These are phyloP conservation scores for Chalciporus chontae DNA, from an alignment of 768 basidiomycete genomes.

Conservation along the genomic window DNA sequence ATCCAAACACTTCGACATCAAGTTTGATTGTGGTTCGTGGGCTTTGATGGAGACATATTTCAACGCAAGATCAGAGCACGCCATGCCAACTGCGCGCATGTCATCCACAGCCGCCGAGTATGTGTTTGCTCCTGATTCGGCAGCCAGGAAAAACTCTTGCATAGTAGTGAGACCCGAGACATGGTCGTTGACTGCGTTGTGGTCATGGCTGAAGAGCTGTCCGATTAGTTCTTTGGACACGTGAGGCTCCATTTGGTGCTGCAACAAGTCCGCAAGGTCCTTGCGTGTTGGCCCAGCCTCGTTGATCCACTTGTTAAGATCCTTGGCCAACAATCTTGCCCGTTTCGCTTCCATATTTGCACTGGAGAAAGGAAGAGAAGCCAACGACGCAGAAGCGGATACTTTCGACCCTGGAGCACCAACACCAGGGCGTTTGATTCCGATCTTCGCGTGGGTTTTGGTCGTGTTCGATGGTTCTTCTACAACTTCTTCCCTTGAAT, in stretches of 20 bases:
- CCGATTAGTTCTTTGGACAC: conserved; percentile 70
- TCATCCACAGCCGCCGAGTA: conserved; percentile 44
- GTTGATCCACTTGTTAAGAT: conserved; percentile 79
- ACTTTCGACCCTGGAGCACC: conserved; percentile 29
- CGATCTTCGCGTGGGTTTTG: conserved; percentile 35
- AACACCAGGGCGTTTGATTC: conserved; percentile 44
- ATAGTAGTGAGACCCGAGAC: conserved; percentile 72
- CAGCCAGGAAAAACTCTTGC: conserved; percentile 68
- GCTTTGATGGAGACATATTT: conserved; percentile 92
- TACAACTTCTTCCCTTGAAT: conserved; percentile 37
- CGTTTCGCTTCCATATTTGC: conserved; percentile 49
- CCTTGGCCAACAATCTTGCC: conserved; percentile 59
- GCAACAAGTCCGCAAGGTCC: conserved; percentile 82
- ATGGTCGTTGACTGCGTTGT: conserved; percentile 91
- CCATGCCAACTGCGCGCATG: conserved; percentile 63
- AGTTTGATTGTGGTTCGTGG: conserved; percentile 88
- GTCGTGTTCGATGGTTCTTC: conserved; percentile 33
- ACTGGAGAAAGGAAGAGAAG: conserved; percentile 33
- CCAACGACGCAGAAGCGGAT: conserved; percentile 30
- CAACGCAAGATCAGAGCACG: conserved; percentile 86
- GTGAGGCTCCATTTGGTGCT: conserved; percentile 89
- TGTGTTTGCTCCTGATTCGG: conserved; percentile 53
- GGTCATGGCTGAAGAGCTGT: conserved; percentile 91
- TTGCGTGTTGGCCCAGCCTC: conserved; percentile 80
- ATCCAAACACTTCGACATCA: conserved; percentile 85